Evolutionary conservation across 2,329 filamentous ascomycete species (phyloP), one percentile per base, ranked within the genome.

Genomic region (Alternaria ethzedia): DNA sequence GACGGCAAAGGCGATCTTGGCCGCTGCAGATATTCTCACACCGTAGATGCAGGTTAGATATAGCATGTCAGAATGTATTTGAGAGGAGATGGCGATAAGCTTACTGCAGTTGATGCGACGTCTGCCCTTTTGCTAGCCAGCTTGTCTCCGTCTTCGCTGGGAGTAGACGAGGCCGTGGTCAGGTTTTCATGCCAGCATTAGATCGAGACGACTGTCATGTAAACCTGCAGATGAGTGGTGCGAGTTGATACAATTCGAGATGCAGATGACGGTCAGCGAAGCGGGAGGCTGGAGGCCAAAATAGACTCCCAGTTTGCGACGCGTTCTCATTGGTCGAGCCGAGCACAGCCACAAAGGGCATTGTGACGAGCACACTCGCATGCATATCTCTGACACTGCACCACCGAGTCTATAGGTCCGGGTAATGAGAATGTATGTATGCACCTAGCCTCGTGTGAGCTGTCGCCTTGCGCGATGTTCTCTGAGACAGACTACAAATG

Each of bases 1-100:
- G 66, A 78, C 75, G 20, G 70, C 69, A 13, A 57, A 67, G 49
- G 76, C 73, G 7, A 70, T 79, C 25, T 43, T 70, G 17, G 71
- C 72, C 3, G 76, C 77, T 10, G 77, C 77, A 17, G 57, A 47
- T n/a, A 78, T 76, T 41, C 6, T 52, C 15, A 17, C 4, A 6
- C 9, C 20, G 5, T 36, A 52, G 15, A 52, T 2, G 28, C 32
- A 45, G 6, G 2, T 21, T 8, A 21, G 43, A 12, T 45, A 3
- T 20, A 20, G 17, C 17, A 12, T 44, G 41, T 21, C n/a, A 21
- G 10, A 12, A 6, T 1, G 9, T 17, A 17, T 6, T 41, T 17
- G n/a, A 41, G n/a, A 41, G 5, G 36, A 41, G 36, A 17, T 41
- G 36, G 36, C 36, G 36, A 41, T 41, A 41, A 17, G 36, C 36